Base-by-base conservation (phyloP, 495 filamentous ascomycete genomes). In the Coniosporium apollinis region DNA sequence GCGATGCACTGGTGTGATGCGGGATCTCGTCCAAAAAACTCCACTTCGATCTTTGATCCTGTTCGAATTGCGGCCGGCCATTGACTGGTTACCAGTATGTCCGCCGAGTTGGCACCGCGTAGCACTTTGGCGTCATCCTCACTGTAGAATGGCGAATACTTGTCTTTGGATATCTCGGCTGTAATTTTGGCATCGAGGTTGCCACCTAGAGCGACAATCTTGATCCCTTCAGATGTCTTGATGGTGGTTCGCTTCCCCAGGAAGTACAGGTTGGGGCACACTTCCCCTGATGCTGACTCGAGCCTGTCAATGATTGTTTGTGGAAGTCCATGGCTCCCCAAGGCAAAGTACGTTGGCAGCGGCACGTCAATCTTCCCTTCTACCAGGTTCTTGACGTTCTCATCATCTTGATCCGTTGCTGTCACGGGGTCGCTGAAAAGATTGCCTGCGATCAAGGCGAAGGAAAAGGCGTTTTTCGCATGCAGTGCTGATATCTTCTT, bases 201-300 rank as follows among this genome's bases (percentile, higher is more conserved):
- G 0, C 89, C 89, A 26, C 86, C 86, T 2, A 94, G 63, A 7
- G 78, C 60, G 3, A 83, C 79, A 36, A 97, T 81, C 9, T 78
- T 70, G 16, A 97, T 65, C 8, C 89, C 89, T 36, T 93, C 84
- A 15, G 80, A 76, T 0, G 89, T 97, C 52, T 86, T 94, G 25
- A 83, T 73, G 6, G 74, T 72, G 19, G 74, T 79, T 36, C 81
- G 76, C 51, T 84, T 91, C 16, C 82, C 83, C 0, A 96, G 70
- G 51, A 74, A 91, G 57, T 78, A 82, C 3, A 97, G 66, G 44
- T 96, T 94, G 1, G 74, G 64, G 46, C 84, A 92, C 17, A 97
- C 62, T 51, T 89, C 79, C 44, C 87, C 84, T 44, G 79, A 69
- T 29, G 64, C 63, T 25, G 67, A 67, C 49, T 81, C 66, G 21